Evolutionary conservation across 192 early-diverging fungal genomes (phyloP), one percentile per base, ranked within the genome.

Genomic region (Backusella macrospora): DNA sequence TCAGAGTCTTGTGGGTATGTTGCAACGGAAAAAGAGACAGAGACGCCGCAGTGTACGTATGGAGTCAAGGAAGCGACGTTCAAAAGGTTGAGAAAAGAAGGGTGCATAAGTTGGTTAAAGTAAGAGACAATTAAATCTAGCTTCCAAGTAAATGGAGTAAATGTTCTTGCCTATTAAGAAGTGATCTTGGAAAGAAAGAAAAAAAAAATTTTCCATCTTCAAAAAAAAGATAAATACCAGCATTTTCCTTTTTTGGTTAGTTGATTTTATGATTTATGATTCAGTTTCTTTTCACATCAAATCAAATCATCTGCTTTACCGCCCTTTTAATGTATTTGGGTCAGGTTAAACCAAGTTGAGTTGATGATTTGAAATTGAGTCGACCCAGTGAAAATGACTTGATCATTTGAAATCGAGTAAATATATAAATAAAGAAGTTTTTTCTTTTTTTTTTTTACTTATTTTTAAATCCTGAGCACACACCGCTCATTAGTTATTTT

Each of bases 1-100:
- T 66, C 65, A 66, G 65, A 38, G 38, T 66, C 65, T 66, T 66
- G 65, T 66, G 65, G 65, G 40, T 66, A 66, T 43, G 39, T 16
- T 21, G 65, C 65, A 66, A 66, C 40, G 18, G 65, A 38, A 39
- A 66, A 43, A 40, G 65, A 66, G 18, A 40, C 40, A 66, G 18
- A 66, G 38, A 38, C 65, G 65, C 65, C 65, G 65, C 65, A 66
- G 40, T 43, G 65, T 66, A 66, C 65, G 65, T 66, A 42, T 21
- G 65, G 65, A 66, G 40, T 66, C 40, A 42, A 40, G 18, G 65
- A 21, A 42, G 65, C 40, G 65, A 59, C 52, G 52, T 59, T 59
- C 21, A 59, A 66, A 43, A 66, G 40, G n/a, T 66, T 65, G 12
- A 59, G 16, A 65, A 43, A 66, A 66, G 38, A 42, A 66, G 65